Evolutionary conservation across 331 rosid genomes (phyloP).

Genomic region (Pyrus hybrid): DNA sequence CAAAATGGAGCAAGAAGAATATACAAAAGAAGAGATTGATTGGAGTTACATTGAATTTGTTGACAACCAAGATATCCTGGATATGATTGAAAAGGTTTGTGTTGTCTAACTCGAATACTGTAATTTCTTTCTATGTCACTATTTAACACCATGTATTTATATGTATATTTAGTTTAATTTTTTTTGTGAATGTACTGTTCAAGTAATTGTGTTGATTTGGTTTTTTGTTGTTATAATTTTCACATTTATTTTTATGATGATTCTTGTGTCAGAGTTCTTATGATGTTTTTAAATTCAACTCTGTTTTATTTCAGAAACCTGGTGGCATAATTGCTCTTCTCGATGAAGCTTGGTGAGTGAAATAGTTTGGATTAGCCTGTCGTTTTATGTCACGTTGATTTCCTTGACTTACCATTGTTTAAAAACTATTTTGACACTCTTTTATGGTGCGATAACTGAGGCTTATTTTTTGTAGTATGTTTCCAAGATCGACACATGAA

Average conservation of each 20-base stretch:
- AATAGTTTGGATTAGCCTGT: neutral
- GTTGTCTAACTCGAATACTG: neutral
- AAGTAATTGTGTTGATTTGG: neutral
- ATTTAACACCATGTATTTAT: neutral
- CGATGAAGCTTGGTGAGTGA: constrained; percentile 94
- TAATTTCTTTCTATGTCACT: neutral
- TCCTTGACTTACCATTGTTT: neutral
- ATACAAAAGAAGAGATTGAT: constrained; percentile 95
- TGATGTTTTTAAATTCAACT: neutral
- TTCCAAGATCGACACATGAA: constrained; percentile 98
- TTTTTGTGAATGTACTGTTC: neutral
- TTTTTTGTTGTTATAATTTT: neutral
- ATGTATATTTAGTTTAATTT: neutral
- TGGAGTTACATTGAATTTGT: constrained; percentile 99
- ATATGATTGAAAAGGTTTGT: constrained; percentile 94
- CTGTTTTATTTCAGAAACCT: constrained; percentile 71
- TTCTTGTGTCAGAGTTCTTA: neutral
- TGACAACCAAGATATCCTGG: constrained; percentile 90
- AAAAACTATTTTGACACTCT: neutral
- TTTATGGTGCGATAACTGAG: constrained; percentile 17
- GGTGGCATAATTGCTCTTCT: constrained; percentile 98
- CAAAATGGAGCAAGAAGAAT: constrained; percentile 99
- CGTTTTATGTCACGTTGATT: neutral
- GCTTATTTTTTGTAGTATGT: constrained; percentile 67
- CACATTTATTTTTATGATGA: neutral